Evolutionary conservation across 768 basidiomycete genomes (phyloP), one percentile per base, ranked within the genome.

Genomic region (Crepidotus variabilis): DNA sequence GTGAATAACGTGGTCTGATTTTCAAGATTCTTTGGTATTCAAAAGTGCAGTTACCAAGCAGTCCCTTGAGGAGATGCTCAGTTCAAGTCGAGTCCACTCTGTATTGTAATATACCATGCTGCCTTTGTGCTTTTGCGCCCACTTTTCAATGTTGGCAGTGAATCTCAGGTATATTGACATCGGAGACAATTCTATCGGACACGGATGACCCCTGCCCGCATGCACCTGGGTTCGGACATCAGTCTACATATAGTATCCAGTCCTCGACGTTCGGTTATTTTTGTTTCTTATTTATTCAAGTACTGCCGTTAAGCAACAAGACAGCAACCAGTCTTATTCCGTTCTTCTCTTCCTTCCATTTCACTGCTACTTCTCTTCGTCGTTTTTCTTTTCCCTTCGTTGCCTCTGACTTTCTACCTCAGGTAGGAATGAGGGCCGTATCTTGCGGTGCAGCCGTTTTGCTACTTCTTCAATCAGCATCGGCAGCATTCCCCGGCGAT

Each of bases 401-500:
- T 11, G 14, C 5, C 39, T 43, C 14, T 5, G 39, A 20, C 18
- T 11, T 43, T 43, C 39, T 8, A 20, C 11, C 22, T 43, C 35
- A 13, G 24, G 9, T 24, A 43, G 43, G 22, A 18, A 56, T 51
- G 55, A 51, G 43, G 23, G 16, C 45, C 22, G 23, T 24, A 13
- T 22, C 54, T 16, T 24, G 57, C 45, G 21, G 58, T 16, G 21
- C 55, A 18, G 21, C 21, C 7, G 51, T 46, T 23, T 24, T 47
- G 10, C 18, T 16, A n/a, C 51, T 55, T 16, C 39, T 39, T 9
- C 21, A 20, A 22, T 59, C 55, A 34, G 55, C 50, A 33, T 56
- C 53, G 7, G 66, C 63, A 20, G 55, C 63, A 0, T 56, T 69
- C 6, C 73, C 77, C 2, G 73, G 81, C 0, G 57, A 87, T 62